Evolutionary conservation across 208 protist genomes (phyloP), one percentile per base, ranked within the genome.

Genomic region (Trypanosoma conorhini): DNA sequence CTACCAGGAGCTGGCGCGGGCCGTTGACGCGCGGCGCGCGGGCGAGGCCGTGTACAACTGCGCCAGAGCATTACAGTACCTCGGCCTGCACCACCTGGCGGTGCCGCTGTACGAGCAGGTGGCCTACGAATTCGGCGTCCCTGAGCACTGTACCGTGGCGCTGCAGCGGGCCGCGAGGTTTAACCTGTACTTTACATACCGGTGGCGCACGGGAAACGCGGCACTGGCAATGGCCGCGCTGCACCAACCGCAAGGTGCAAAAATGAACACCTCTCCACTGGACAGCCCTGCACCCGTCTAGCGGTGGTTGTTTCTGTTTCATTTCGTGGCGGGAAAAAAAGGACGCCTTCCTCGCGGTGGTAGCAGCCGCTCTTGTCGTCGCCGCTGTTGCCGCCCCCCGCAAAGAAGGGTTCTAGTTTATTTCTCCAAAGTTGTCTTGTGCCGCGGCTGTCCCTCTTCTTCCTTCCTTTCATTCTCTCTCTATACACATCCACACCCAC

Each of bases 11-110:
- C 70, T 88, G 35, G 61, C 85, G 40, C 71, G 82, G 17, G 74
- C 80, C 9, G 24, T 87, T 52, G 83, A 82, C 54, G 68, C 82
- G 19, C 35, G 66, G 22, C 70, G 80, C 24, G 72, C 67, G 0
- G 91, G 88, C 15, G 92, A 96, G 81, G 83, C 83, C 9, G 67
- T 92, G 17, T 96, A 95, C 81, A 96, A 96, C 83, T 73, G 79
- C n/a, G 92, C 89, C 3, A 76, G 89, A 44, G 83, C 83, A 24
- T 62, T 94, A 33, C 92, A 96, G 51, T 92, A 87, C 63, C 77
- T 96, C 28, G 62, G 79, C 38, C 56, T 93, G 61, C 72, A 80
- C 50, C 76, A 93, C 58, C 80, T 93, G 52, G 81, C 79, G 72
- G 63, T 89, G 8, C 92, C 89, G 35, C 76, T 96, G 17, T 96